These are phyloP conservation scores for Leccinum brunneo-olivaceum DNA, from an alignment of 1,284 basidiomycete species.

Conservation along the genomic window DNA sequence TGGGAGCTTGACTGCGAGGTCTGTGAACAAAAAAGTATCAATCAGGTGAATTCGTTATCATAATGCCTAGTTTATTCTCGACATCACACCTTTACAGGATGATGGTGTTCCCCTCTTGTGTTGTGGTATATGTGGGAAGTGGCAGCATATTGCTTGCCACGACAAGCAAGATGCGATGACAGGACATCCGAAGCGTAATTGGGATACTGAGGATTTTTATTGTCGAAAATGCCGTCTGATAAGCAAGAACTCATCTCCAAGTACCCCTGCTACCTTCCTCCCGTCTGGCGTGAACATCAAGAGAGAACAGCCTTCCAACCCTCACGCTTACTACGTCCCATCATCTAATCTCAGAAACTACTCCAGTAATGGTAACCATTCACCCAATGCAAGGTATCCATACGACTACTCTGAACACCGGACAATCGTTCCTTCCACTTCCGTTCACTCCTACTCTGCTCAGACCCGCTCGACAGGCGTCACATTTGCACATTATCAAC, in stretches of 20 bases:
- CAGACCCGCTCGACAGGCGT: constrained; percentile 21
- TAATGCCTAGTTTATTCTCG: constrained; percentile 1
- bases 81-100: constrained; percentile 42
- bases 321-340: constrained; percentile 12
- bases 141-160: constrained; percentile 81
- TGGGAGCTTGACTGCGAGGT: constrained; percentile 86
- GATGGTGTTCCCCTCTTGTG: constrained; percentile 71
- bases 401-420: constrained; percentile 19
- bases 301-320: constrained; percentile 9
- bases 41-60: constrained; percentile 44
- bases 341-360: constrained; percentile 17
- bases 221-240: constrained; percentile 44
- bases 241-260: constrained; percentile 10
- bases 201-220: constrained; percentile 63
- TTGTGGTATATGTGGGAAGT: constrained; percentile 72
- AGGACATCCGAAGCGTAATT: constrained; percentile 59
- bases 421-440: constrained; percentile 12
- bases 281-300: constrained; percentile 9
- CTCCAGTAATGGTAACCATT: constrained; percentile 13
- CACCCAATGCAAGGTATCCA: constrained; percentile 18
- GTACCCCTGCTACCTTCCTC: constrained; percentile 7
- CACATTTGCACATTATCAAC: constrained; percentile 31
- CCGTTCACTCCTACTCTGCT: constrained; percentile 15
- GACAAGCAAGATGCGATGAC: constrained; percentile 53
- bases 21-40: constrained; percentile 63